These are phyloP conservation scores for Botrytis medusae DNA, from an alignment of 2,329 filamentous ascomycete species.

Conservation along the genomic window DNA sequence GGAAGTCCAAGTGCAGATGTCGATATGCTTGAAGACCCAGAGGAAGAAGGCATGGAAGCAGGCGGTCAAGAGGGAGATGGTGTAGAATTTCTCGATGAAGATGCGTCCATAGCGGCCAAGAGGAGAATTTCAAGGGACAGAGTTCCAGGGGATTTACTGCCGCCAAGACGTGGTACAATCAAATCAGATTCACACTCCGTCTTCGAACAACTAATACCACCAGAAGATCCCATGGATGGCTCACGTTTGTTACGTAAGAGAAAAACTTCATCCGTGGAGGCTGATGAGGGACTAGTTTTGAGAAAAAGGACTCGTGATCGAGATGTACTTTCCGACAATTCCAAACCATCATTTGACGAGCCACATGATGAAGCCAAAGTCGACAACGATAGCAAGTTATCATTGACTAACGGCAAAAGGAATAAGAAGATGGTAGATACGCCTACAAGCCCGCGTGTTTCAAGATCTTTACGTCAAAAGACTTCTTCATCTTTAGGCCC, in stretches of 20 bases:
- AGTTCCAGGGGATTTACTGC: conserved; percentile 69
- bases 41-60: conserved; percentile 19
- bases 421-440: conserved; percentile 26
- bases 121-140: conserved; percentile 62
- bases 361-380: conserved; percentile 27
- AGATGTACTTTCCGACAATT: conserved; percentile 28
- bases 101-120: conserved; percentile 35
- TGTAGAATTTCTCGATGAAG: not conserved
- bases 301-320: conserved; percentile 49
- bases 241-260: conserved; percentile 79
- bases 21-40: conserved; percentile 20
- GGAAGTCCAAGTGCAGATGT: conserved; percentile 32
- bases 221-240: conserved; percentile 73
- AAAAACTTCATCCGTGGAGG: conserved; percentile 71
- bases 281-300: conserved; percentile 53
- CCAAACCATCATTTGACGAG: conserved; percentile 24
- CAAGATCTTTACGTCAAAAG: conserved; percentile 59
- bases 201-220: conserved; percentile 70
- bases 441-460: conserved; percentile 44
- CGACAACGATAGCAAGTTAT: conserved; percentile 17
- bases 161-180: conserved; percentile 62
- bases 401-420: conserved; percentile 28
- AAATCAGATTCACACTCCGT: conserved; percentile 74
- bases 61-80: conserved; percentile 17
- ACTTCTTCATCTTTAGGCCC: conserved; percentile 44